Evolutionary conservation across 768 basidiomycete species (phyloP), one percentile per base, ranked within the genome.

Genomic region (Phylloporus scabripes): DNA sequence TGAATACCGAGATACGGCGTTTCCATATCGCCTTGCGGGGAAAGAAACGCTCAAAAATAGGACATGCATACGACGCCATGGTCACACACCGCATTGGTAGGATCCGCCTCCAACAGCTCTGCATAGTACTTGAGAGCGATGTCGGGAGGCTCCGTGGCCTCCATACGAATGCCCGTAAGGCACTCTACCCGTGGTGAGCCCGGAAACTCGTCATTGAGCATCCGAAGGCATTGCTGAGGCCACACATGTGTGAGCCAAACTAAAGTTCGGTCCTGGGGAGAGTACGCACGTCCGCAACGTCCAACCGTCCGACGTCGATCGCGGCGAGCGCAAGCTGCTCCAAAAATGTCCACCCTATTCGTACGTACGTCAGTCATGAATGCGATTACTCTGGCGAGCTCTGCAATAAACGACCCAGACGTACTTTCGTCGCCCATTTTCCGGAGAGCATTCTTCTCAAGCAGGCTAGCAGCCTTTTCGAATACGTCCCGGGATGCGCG

Each of bases 311-410:
- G 11, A 85, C 70, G 56, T 94, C 90, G 44, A 92, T 70, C 4
- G 92, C 77, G 3, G 92, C 88, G 42, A 90, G 66, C 2, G 81
- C 76, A 2, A 92, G 73, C 59, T 92, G 89, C 60, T 95, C 93
- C 7, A 90, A 66, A 53, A 88, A 83, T 10, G 77, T 75, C 89
- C 88, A 92, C 26, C 75, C 92, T 92, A 36, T 6, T 9, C 40
- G 33, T 14, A 32, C 12, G 29, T n/a, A 9, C 23, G 23, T 34
- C 7, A 26, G 17, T 33, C 32, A 18, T 29, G 28, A 29, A 29
- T 10, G 28, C 11, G 28, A 18, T 8, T 24, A 23, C 3, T 7
- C 7, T 5, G 12, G 8, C 12, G 11, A 11, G 29, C 12, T 12
- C 12, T 2, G 21, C 20, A 29, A 29, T 23, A 6, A 24, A 4